A percentile compares a stretch with the other conserved stretches of the same genome.
phyloP scores from a whole-genome alignment of 331 rosid genomes.

The Acacia pycnantha region DNA sequence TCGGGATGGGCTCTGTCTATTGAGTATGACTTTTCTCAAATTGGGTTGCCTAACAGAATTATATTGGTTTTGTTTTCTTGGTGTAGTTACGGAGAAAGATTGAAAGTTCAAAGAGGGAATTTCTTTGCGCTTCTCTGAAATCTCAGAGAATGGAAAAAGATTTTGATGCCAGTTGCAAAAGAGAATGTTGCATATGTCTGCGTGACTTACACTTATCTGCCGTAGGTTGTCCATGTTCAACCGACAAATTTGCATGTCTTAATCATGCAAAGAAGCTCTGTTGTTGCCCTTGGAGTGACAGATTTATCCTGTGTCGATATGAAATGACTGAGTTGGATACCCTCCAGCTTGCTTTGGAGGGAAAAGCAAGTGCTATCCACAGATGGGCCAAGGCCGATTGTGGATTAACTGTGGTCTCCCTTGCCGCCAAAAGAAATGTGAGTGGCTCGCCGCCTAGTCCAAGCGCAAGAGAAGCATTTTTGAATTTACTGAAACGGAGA shows the following conservation, averaged over 20 bases:
- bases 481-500: conserved; percentile 21
- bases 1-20: conserved; percentile 9
- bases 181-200: conserved; percentile 77
- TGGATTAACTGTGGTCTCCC: conserved; percentile 44
- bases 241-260: conserved; percentile 68
- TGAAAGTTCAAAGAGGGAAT: conserved; percentile 63
- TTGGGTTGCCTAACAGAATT: conserved; percentile 15
- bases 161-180: conserved; percentile 50
- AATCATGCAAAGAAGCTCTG: conserved; percentile 77
- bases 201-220: conserved; percentile 78
- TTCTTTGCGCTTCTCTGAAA: conserved; percentile 48
- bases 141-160: conserved; percentile 46
- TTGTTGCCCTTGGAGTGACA: conserved; percentile 69
- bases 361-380: conserved; percentile 55
- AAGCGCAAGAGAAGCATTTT: not conserved
- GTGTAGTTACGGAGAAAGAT: conserved; percentile 61
- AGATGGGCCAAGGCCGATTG: conserved; percentile 71
- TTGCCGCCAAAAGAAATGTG: conserved; percentile 29
- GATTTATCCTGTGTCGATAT: conserved; percentile 51
- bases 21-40: conserved; percentile 12
- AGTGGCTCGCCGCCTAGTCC: not conserved
- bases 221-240: conserved; percentile 65
- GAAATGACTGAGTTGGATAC: conserved; percentile 57
- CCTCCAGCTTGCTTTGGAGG: conserved; percentile 80
- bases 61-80: conserved; percentile 8